Percentiles rank a stretch among this genome's conserved stretches.
Conservation (phyloP, 2,329 filamentous ascomycete genomes). For the Cadophora luteo-olivacea region DNA sequence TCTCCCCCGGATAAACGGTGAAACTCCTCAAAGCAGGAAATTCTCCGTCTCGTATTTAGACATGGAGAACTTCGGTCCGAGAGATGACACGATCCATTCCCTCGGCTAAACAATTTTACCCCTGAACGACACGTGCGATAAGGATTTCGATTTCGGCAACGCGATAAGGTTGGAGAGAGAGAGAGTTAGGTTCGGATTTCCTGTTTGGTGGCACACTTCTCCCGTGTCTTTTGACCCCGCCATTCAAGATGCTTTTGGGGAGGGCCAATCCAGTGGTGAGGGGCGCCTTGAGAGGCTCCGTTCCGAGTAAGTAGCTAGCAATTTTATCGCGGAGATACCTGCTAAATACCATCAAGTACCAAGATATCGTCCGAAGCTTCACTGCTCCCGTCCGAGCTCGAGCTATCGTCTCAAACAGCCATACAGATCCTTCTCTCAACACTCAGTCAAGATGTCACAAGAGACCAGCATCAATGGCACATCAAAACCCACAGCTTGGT, state of each 20-base stretch:
- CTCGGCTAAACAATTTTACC: constrained; percentile 14
- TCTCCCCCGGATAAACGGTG: neutral
- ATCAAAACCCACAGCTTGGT: constrained; percentile 41
- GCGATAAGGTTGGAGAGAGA: neutral
- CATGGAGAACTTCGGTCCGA: neutral
- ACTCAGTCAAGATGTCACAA: neutral
- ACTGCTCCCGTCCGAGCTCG: neutral
- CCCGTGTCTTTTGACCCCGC: neutral
- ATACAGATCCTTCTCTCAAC: constrained; percentile 5
- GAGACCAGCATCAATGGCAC: neutral
- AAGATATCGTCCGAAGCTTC: neutral
- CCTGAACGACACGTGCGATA: constrained; percentile 13
- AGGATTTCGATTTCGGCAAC: neutral
- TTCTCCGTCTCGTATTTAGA: neutral
- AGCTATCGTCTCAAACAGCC: neutral
- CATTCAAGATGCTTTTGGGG: constrained; percentile 18
- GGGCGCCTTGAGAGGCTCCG: neutral
- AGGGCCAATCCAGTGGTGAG: neutral
- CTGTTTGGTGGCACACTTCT: neutral
- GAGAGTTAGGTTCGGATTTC: neutral
- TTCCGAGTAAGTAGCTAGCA: neutral
- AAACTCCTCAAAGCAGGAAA: neutral
- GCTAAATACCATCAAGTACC: constrained; percentile 3
- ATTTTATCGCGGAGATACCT: neutral
- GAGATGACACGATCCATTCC: neutral